Conservation (phyloP, 768 basidiomycete genomes). For the Kondoa malvinella region DNA sequence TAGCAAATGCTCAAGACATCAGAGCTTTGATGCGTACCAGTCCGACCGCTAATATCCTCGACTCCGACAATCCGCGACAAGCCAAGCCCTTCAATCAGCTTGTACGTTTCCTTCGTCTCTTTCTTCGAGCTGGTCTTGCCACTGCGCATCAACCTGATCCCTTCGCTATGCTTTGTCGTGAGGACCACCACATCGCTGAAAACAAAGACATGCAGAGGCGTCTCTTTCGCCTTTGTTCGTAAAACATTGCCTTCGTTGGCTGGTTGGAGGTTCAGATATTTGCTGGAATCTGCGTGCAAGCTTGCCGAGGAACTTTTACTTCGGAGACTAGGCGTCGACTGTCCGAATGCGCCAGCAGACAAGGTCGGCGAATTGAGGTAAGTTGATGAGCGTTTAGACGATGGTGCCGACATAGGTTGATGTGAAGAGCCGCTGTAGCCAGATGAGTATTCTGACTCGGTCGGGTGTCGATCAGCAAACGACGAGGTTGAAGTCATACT, state of each 20-base stretch:
- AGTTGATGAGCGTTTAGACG: not conserved
- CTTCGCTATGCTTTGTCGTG: constrained; percentile 32
- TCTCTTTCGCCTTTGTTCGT: constrained; percentile 22
- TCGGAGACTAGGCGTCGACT: constrained; percentile 14
- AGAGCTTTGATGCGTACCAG: constrained; percentile 22
- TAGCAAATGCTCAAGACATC: not conserved
- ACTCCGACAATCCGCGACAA: constrained; percentile 40
- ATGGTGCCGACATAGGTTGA: not conserved
- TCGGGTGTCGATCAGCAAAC: not conserved
- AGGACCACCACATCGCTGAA: constrained; percentile 59
- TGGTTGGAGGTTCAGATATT: not conserved
- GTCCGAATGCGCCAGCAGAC: too few relatives aligned
- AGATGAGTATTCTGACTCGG: not conserved
- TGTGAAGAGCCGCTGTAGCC: not conserved
- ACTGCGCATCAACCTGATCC: constrained; percentile 26
- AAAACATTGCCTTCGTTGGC: constrained; percentile 13
- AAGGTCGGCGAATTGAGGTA: not conserved
- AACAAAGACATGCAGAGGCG: constrained; percentile 37
- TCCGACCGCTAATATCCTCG: constrained; percentile 31
- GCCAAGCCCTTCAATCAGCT: constrained; percentile 38
- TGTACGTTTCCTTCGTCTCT: constrained; percentile 31
- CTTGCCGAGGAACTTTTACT: not conserved
- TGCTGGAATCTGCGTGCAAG: not conserved
- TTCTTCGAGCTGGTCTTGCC: not conserved
- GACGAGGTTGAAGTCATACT: not conserved